A percentile compares a stretch with the other conserved stretches of the same genome.
Conservation (phyloP, 2,329 filamentous ascomycete species). For the Parascedosporium putredinis region DNA sequence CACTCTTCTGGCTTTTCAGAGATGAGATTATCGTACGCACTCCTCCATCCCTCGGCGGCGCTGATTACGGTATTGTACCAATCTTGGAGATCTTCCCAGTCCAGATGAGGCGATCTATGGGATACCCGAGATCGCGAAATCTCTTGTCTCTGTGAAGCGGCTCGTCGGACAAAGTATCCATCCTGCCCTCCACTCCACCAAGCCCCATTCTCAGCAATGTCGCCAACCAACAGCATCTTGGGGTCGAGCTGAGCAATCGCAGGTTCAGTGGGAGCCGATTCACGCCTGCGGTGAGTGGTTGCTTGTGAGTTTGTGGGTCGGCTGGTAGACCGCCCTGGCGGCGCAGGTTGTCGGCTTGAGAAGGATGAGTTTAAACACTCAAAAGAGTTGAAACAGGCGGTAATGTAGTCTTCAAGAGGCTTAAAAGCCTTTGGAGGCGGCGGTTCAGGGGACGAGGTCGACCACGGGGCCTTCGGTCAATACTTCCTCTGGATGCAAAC, state of each 20-base stretch:
- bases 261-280: constrained; percentile 23
- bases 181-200: constrained; percentile 66
- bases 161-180: constrained; percentile 15
- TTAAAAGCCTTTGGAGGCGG: constrained; percentile 58
- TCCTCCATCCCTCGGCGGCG: constrained; percentile 57
- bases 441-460: background rate
- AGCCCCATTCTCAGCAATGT: constrained; percentile 69
- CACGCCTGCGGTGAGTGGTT: constrained; percentile 17
- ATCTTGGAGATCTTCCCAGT: constrained; percentile 59
- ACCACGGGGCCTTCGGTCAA: background rate
- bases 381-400: constrained; percentile 56
- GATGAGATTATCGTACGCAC: constrained; percentile 43
- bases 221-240: constrained; percentile 62
- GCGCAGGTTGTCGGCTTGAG: constrained; percentile 25
- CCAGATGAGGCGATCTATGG: constrained; percentile 55
- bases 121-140: constrained; percentile 18
- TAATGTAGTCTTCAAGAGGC: constrained; percentile 67
- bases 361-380: constrained; percentile 73
- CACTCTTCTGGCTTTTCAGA: constrained; percentile 16
- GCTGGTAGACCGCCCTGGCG: background rate
- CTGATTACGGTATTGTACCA: constrained; percentile 68
- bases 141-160: constrained; percentile 6
- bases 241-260: constrained; percentile 56
- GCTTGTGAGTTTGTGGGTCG: constrained; percentile 8
- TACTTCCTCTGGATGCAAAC: background rate